These are phyloP conservation scores for Echeveria elegans DNA, from an alignment of 164 flowering plant genomes.

Conservation along the genomic window DNA sequence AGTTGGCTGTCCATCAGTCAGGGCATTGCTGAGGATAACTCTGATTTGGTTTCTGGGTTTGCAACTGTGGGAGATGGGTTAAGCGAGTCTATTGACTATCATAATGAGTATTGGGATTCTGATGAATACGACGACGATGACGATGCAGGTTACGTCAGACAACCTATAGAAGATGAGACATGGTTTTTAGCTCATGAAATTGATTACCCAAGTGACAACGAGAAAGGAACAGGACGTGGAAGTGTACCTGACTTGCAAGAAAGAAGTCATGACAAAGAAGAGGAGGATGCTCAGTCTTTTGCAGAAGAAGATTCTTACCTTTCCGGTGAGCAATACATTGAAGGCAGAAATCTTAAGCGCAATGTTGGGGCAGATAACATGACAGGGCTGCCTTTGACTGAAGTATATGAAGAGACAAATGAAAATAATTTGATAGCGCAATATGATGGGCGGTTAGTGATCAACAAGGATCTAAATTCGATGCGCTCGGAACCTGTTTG, in stretches of 20 bases:
- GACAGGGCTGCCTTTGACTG: constrained; percentile 44
- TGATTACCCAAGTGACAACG: constrained; percentile 98
- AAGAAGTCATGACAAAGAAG: constrained; percentile 54
- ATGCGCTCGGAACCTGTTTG: constrained; percentile 95
- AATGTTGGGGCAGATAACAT: constrained; percentile 50
- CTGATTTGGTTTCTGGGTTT: constrained; percentile 94
- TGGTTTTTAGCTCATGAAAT: constrained; percentile 99
- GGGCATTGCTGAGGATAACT: constrained; percentile 88
- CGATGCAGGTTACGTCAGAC: constrained; percentile 93
- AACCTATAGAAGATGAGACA: constrained; percentile 95
- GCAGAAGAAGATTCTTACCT: constrained; percentile 95
- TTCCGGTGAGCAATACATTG: constrained; percentile 74
- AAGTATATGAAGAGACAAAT: constrained; percentile 48
- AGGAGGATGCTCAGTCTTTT: constrained; percentile 92
- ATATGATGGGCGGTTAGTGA: constrained; percentile 92
- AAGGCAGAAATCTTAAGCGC: constrained; percentile 43
- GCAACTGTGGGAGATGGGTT: constrained; percentile 91
- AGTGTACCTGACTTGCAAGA: constrained; percentile 79
- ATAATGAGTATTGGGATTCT: constrained; percentile 97
- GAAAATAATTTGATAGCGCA: constrained; percentile 66
- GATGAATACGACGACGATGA: constrained; percentile 98
- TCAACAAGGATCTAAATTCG: constrained; percentile 75
- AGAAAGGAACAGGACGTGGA: constrained; percentile 78
- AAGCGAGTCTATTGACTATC: constrained; percentile 84
- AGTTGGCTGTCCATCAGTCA: constrained; percentile 96